These are phyloP conservation scores for Evansstolkia leycettana DNA, from an alignment of 495 filamentous ascomycete genomes.

Conservation along the genomic window DNA sequence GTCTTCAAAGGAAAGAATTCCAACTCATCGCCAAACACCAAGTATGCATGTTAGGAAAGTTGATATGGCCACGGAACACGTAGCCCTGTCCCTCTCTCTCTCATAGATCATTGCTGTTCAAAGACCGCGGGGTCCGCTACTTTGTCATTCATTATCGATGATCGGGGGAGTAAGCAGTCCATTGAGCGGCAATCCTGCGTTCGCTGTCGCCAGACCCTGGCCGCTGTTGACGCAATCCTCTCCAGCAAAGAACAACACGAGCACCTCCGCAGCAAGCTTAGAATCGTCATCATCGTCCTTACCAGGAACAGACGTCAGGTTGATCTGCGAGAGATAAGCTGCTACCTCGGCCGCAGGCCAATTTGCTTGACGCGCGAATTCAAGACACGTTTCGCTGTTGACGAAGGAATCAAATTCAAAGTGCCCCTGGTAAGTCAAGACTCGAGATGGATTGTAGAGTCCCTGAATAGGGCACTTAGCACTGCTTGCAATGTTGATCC, in stretches of 20 bases:
- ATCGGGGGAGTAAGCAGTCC: too few relatives aligned
- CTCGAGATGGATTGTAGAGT: constrained; percentile 20
- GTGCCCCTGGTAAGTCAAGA: constrained; percentile 25
- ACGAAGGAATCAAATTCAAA: constrained; percentile 28
- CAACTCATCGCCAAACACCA: too few relatives aligned
- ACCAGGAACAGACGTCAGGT: not conserved
- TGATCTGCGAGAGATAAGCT: constrained; percentile 13
- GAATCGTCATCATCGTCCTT: constrained; percentile 5
- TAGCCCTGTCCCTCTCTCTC: too few relatives aligned
- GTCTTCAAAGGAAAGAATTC: too few relatives aligned
- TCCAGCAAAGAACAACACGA: constrained; percentile 3
- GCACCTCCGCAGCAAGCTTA: constrained; percentile 4
- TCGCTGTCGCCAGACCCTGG: too few relatives aligned
- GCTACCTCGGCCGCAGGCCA: constrained; percentile 18
- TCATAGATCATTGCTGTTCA: too few relatives aligned
- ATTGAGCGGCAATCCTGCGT: too few relatives aligned
- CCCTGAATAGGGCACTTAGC: constrained; percentile 25
- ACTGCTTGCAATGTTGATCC: constrained; percentile 21
- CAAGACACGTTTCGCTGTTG: constrained; percentile 15
- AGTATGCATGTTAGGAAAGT: too few relatives aligned
- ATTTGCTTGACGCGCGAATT: constrained; percentile 14
- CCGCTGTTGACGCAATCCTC: too few relatives aligned
- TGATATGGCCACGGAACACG: too few relatives aligned
- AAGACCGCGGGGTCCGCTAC: too few relatives aligned
- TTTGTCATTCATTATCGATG: too few relatives aligned